Conservation (phyloP, 768 basidiomycete species). For the Boletellus ananiceps region DNA sequence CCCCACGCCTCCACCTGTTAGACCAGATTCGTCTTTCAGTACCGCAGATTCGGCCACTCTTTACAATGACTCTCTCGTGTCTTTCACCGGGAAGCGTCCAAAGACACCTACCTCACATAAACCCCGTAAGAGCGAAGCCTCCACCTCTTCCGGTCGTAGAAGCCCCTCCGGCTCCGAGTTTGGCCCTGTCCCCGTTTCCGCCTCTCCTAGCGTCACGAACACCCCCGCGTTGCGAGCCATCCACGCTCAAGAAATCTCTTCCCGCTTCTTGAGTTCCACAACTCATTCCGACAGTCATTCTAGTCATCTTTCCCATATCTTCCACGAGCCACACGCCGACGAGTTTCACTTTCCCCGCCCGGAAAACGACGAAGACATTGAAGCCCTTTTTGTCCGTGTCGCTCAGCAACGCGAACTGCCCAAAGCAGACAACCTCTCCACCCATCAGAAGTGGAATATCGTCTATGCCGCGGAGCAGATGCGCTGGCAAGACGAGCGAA, state of each 20-base stretch:
- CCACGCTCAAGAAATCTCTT: constrained; percentile 51
- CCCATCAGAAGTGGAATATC: constrained; percentile 91
- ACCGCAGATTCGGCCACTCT: no score
- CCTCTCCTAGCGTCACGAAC: constrained; percentile 17
- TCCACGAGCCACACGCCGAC: constrained; percentile 48
- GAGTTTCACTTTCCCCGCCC: constrained; percentile 79
- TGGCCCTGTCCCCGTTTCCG: constrained; percentile 38
- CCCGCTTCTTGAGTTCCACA: constrained; percentile 49
- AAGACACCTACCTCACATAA: constrained; percentile 34
- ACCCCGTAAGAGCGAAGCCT: constrained; percentile 50
- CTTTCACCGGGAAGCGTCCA: constrained; percentile 18
- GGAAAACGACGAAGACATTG: constrained; percentile 69
- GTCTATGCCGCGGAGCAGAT: constrained; percentile 80
- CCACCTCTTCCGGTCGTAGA: constrained; percentile 30
- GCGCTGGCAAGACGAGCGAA: constrained; percentile 70
- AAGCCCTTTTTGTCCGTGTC: constrained; percentile 75
- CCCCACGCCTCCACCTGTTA: constrained; percentile 22
- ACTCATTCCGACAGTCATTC: constrained; percentile 46
- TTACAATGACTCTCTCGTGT: no score
- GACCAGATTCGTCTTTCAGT: constrained; percentile 46
- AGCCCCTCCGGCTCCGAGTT: constrained; percentile 12
- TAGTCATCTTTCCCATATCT: constrained; percentile 43
- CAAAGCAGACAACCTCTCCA: constrained; percentile 52
- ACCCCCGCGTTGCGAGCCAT: constrained; percentile 47
- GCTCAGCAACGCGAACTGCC: constrained; percentile 63